Percentiles rank a stretch among this genome's conserved stretches.
Conservation (phyloP, 1,284 basidiomycete species). For the Phenoliferia sp. region DNA sequence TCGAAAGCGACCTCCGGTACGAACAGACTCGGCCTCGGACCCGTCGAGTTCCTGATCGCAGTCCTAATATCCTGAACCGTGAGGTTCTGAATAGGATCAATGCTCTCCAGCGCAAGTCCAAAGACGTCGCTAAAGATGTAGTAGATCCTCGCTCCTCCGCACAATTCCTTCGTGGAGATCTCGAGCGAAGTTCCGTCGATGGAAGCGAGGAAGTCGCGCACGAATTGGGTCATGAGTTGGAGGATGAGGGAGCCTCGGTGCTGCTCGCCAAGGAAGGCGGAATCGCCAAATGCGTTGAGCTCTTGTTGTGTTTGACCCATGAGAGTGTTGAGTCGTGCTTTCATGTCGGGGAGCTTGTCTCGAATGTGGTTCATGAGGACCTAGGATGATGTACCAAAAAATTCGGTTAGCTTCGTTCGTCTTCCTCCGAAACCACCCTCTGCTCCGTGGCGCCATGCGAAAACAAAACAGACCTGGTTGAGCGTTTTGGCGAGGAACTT, state of each 20-base stretch:
- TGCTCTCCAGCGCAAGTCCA: slow-evolving; percentile 80
- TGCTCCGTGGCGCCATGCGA: not conserved
- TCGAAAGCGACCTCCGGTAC: slow-evolving; percentile 98
- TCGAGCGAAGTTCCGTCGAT: slow-evolving; percentile 98
- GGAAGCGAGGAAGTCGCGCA: slow-evolving; percentile 92
- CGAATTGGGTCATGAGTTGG: slow-evolving; percentile 95
- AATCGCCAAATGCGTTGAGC: slow-evolving; percentile 90
- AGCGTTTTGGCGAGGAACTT: slow-evolving; percentile 89
- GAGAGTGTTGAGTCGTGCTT: slow-evolving; percentile 92
- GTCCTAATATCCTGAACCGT: slow-evolving; percentile 95
- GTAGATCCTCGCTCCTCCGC: slow-evolving; percentile 95
- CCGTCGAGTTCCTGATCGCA: slow-evolving; percentile 96
- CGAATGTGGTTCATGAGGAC: slow-evolving; percentile 97
- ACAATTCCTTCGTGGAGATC: slow-evolving; percentile 97
- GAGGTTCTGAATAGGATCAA: slow-evolving; percentile 86
- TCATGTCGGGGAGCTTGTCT: slow-evolving; percentile 99
- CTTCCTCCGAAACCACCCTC: too few species aligned
- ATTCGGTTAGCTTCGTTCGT: not conserved
- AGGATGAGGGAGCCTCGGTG: slow-evolving; percentile 85
- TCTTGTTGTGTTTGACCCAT: slow-evolving; percentile 99
- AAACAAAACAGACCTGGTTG: slow-evolving; percentile 62
- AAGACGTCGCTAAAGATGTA: slow-evolving; percentile 99
- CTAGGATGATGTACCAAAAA: slow-evolving; percentile 43
- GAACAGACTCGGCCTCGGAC: slow-evolving; percentile 90
- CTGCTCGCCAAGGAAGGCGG: slow-evolving; percentile 84